These are phyloP conservation scores for Xylaria sp. DNA, from an alignment of 2,329 filamentous ascomycete species.

Conservation along the genomic window DNA sequence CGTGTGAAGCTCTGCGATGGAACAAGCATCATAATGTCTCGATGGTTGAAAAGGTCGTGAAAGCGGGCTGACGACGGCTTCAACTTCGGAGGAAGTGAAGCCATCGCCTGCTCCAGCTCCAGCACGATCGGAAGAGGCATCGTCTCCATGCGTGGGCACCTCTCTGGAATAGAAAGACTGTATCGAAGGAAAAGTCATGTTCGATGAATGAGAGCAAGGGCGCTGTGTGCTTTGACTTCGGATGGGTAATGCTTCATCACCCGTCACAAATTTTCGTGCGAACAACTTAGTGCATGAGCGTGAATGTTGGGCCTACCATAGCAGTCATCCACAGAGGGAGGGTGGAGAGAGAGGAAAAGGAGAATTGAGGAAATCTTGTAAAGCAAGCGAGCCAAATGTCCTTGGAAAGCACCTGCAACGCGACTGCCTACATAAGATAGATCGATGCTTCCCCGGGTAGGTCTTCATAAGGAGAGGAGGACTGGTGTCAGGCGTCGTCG, in stretches of 20 bases:
- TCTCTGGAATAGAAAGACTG: conserved; percentile 34
- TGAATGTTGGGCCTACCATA: too few species aligned
- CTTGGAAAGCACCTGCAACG: too few species aligned
- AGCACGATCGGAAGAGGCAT: conserved; percentile 9
- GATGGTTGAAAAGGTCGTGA: conserved; percentile 38
- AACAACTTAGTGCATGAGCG: too few species aligned
- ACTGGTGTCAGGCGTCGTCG: neutral
- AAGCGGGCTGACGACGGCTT: conserved; percentile 35
- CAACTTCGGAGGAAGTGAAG: conserved; percentile 46
- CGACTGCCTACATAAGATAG: too few species aligned
- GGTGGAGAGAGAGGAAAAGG: too few species aligned
- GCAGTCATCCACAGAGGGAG: too few species aligned
- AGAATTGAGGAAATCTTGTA: too few species aligned
- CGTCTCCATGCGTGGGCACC: conserved; percentile 1
- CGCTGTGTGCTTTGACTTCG: neutral
- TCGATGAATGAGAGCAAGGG: neutral
- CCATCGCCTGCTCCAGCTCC: conserved; percentile 42
- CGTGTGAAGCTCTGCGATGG: conserved; percentile 43
- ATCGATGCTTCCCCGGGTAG: neutral
- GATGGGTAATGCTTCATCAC: neutral
- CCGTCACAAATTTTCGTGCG: too few species aligned
- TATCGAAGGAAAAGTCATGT: conserved; percentile 30
- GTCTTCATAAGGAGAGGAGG: neutral
- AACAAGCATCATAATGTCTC: conserved; percentile 42
- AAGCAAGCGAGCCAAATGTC: too few species aligned